Conservation (phyloP, 1,284 basidiomycete genomes). For the Cryptococcus maquisensis region DNA sequence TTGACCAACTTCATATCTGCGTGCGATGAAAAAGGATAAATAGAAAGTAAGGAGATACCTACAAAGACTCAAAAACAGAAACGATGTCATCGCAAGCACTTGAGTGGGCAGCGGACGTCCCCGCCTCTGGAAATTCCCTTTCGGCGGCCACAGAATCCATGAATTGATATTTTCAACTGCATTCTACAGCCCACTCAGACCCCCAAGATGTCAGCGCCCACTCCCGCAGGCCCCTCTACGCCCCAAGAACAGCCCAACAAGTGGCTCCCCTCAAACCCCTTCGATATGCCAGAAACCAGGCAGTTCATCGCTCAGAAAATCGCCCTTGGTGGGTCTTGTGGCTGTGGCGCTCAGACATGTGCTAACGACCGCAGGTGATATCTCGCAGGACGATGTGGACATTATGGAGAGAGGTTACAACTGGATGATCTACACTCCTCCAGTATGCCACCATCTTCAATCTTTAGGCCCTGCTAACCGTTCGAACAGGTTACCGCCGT, state of each 20-base stretch:
- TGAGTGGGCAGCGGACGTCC: background rate
- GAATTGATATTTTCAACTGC: background rate
- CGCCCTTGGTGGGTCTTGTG: slow-evolving; percentile 8
- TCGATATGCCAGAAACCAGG: slow-evolving; percentile 16
- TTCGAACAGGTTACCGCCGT: slow-evolving; percentile 4
- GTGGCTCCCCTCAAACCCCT: slow-evolving; percentile 14
- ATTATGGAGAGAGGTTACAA: slow-evolving; percentile 17
- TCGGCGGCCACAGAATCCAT: background rate
- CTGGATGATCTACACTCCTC: slow-evolving; percentile 20
- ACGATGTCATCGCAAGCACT: background rate
- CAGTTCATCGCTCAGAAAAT: slow-evolving; percentile 13
- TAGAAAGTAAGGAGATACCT: background rate
- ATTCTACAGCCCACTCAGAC: background rate
- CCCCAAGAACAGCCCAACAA: background rate
- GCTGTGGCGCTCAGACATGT: background rate
- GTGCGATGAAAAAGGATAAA: background rate
- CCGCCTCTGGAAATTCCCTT: background rate
- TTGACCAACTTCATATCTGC: slow-evolving; percentile 59
- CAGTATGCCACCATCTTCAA: slow-evolving; percentile 5
- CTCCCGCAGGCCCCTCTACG: background rate
- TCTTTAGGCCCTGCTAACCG: background rate
- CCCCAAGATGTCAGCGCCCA: background rate
- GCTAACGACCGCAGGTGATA: slow-evolving; percentile 11
- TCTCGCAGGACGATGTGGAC: slow-evolving; percentile 14
- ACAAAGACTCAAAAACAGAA: too few relatives aligned